Percentiles rank a stretch among this genome's conserved stretches.
Evolutionary conservation across 768 basidiomycete species (phyloP).

Genomic region (Boletus sp.): DNA sequence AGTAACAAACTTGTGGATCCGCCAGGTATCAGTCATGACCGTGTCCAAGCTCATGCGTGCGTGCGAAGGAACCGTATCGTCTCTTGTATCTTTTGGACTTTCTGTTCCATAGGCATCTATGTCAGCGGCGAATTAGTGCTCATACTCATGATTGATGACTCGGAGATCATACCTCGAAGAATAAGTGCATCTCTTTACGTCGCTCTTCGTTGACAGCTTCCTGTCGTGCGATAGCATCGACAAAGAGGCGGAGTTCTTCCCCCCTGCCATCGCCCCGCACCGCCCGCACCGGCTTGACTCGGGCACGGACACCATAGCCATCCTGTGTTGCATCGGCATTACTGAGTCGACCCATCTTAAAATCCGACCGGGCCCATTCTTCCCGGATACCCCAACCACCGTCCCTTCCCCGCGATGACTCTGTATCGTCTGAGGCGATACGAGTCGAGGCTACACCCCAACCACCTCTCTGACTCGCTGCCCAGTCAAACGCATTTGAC

Average conservation of each 20-base stretch:
- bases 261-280: slow-evolving; percentile 1
- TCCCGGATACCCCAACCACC: slow-evolving; percentile 21
- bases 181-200: slow-evolving; percentile 46
- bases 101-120: slow-evolving; percentile 57
- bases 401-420: slow-evolving; percentile 2
- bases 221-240: slow-evolving; percentile 45
- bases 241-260: slow-evolving; percentile 36
- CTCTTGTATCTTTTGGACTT: slow-evolving; percentile 51
- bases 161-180: slow-evolving; percentile 42
- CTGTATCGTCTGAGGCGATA: slow-evolving; percentile 21
- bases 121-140: not conserved
- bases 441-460: slow-evolving; percentile 11
- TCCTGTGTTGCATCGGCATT: not conserved
- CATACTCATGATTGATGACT: not conserved
- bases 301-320: not conserved
- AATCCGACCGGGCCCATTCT: slow-evolving; percentile 11
- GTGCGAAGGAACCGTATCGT: slow-evolving; percentile 41
- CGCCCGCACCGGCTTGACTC: not conserved
- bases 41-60: slow-evolving; percentile 1
- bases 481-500: not conserved
- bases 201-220: slow-evolving; percentile 39
- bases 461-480: slow-evolving; percentile 6
- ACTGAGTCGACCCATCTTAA: not conserved
- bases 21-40: slow-evolving; percentile 3
- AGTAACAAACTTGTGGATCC: not conserved